Evolutionary conservation across 1,139 yeast genomes (phyloP), one percentile per base, ranked within the genome.

Genomic region (Zygosaccharomyces sapae): DNA sequence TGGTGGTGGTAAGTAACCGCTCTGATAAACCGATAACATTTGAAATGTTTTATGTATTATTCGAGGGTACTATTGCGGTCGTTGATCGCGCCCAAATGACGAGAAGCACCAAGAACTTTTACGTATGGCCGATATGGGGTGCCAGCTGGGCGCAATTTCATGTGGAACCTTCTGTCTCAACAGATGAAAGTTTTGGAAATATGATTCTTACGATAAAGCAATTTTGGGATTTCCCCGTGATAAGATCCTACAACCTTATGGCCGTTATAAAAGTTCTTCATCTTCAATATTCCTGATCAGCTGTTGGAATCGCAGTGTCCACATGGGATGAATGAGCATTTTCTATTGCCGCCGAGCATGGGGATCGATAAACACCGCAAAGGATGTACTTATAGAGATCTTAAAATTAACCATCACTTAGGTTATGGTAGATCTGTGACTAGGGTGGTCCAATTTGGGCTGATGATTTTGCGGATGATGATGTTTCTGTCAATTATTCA

Each of bases 331-430:
- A 66, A 74, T 30, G 68, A 77, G 1, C 89, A 83, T 61, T 70
- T 77, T 35, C 61, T 76, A 43, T 72, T 83, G 6, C 89, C 89
- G 0, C 88, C 89, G 9, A 74, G 85, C 20, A 68, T 80, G 62
- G 89, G 89, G 2, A 62, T 80, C 3, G 83, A 80, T 58, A 63
- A 65, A 25, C 70, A 76, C 19, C 57, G 55, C 34, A 56, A 57
- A 72, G 47, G 51, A 13, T 63, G 65, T 0, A 58, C 56, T 36
- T 61, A 63, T 41, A 73, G 55, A 62, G 44, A 56, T 1, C 60
- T 68, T 19, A 56, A 57, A 24, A 51, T 67, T 22, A 59, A 68
- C 44, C 58, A 61, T 2, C 47, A 59, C 0, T 55, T 70, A 6
- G 74, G 75, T 1, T 75, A 73, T 57, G 78, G 77, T 4, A 69